Conservation (phyloP, 2,329 filamentous ascomycete genomes). For the Fusarium heterosporum region DNA sequence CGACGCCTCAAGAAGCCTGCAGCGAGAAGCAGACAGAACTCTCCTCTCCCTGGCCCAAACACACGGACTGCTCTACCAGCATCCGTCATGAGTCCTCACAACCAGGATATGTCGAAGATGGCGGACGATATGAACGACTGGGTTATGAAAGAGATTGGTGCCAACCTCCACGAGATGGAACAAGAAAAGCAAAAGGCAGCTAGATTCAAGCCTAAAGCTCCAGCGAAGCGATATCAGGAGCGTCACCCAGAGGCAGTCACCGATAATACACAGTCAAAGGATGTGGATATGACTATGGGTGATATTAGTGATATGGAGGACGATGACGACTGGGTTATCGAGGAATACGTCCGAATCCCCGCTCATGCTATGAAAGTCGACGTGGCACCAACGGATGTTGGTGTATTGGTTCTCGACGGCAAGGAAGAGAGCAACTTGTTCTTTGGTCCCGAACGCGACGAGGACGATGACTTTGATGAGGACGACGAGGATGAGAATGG, state of each 20-base stretch:
- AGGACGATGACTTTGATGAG: constrained; percentile 68
- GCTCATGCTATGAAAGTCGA: constrained; percentile 61
- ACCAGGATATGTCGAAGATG: constrained; percentile 62
- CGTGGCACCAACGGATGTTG: constrained; percentile 63
- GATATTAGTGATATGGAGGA: constrained; percentile 59
- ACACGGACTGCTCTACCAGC: constrained; percentile 49
- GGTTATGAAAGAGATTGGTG: constrained; percentile 68
- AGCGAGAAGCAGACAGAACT: constrained; percentile 44
- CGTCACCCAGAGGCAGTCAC: constrained; percentile 60
- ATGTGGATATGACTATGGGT: constrained; percentile 53
- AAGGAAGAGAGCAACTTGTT: constrained; percentile 71
- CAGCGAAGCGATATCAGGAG: constrained; percentile 66
- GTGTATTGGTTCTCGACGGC: constrained; percentile 67
- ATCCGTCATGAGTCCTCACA: constrained; percentile 51
- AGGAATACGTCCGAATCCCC: constrained; percentile 73
- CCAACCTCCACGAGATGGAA: constrained; percentile 62
- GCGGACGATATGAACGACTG: constrained; percentile 68
- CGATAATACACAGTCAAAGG: constrained; percentile 27
- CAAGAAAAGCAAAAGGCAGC: constrained; percentile 53
- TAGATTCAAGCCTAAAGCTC: constrained; percentile 68
- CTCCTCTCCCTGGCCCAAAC: constrained; percentile 37
- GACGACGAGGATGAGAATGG: constrained; percentile 76
- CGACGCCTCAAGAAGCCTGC: constrained; percentile 53
- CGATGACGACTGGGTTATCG: constrained; percentile 70
- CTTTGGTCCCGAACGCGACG: constrained; percentile 69